Percentiles rank a stretch among this genome's conserved stretches.
phyloP scores from a whole-genome alignment of 1,284 basidiomycete species.

The Papiliotrema laurentii region DNA sequence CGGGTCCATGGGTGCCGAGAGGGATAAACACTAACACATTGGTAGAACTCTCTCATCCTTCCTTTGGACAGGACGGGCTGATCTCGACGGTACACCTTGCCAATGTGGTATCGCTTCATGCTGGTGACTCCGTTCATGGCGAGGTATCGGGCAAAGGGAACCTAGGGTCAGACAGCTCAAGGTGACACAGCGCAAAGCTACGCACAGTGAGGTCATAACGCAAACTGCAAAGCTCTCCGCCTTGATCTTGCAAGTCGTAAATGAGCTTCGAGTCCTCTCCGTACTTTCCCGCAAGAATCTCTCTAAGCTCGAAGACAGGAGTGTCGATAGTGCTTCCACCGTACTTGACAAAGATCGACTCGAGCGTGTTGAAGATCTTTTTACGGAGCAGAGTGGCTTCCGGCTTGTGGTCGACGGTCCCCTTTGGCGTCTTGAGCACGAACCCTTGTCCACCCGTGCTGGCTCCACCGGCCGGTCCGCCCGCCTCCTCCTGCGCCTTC shows the following conservation, averaged over 20 bases:
- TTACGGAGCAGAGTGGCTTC: constrained; percentile 90
- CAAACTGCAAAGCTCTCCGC: constrained; percentile 93
- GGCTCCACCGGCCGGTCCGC: constrained; percentile 35
- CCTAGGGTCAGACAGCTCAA: constrained; percentile 33
- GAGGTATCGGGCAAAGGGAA: constrained; percentile 90
- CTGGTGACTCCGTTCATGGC: constrained; percentile 81
- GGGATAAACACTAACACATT: constrained; percentile 67
- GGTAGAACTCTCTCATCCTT: constrained; percentile 96
- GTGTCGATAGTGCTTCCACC: constrained; percentile 94
- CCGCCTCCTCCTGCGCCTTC: constrained; percentile 13
- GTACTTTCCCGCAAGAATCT: constrained; percentile 92
- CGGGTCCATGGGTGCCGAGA: background rate
- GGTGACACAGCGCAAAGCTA: background rate
- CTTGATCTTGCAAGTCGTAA: constrained; percentile 96
- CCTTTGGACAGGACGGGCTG: constrained; percentile 98
- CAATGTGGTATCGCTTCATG: constrained; percentile 92
- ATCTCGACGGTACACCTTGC: constrained; percentile 95
- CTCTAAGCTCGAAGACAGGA: constrained; percentile 95
- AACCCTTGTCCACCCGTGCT: constrained; percentile 15
- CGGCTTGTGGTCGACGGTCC: constrained; percentile 93
- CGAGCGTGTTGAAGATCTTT: constrained; percentile 84
- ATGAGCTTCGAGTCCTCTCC: constrained; percentile 98
- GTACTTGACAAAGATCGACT: constrained; percentile 80
- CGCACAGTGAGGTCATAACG: constrained; percentile 89
- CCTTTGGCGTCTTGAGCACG: constrained; percentile 55